Conservation (phyloP, 2,329 filamentous ascomycete genomes). For the Calonectria leucothoes region DNA sequence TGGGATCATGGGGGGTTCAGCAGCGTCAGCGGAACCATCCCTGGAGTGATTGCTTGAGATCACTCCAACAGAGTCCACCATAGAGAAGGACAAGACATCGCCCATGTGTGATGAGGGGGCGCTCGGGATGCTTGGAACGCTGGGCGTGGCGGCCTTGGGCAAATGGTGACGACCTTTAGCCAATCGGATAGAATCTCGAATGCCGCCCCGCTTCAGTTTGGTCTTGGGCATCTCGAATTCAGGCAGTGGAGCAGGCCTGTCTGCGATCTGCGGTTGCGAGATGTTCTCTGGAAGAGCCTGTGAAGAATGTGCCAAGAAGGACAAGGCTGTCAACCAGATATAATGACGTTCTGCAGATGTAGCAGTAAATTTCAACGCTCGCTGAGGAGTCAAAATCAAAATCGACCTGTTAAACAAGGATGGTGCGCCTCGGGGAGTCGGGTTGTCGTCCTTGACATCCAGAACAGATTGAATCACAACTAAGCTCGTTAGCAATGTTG, state of each 20-base stretch:
- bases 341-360: slow-evolving; percentile 87
- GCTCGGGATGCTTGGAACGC: slow-evolving; percentile 57
- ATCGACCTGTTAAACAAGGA: slow-evolving; percentile 91
- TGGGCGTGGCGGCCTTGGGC: slow-evolving; percentile 60
- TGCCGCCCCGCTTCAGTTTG: slow-evolving; percentile 65
- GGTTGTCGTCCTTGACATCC: slow-evolving; percentile 95
- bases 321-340: slow-evolving; percentile 92
- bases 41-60: slow-evolving; percentile 53
- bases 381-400: slow-evolving; percentile 90
- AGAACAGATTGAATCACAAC: slow-evolving; percentile 96
- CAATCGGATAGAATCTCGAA: slow-evolving; percentile 89
- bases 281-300: slow-evolving; percentile 83
- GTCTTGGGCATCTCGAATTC: slow-evolving; percentile 62
- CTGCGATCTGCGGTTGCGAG: slow-evolving; percentile 59
- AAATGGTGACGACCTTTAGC: slow-evolving; percentile 75
- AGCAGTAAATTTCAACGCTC: slow-evolving; percentile 95
- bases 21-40: slow-evolving; percentile 68
- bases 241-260: slow-evolving; percentile 54
- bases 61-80: slow-evolving; percentile 54
- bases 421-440: slow-evolving; percentile 76
- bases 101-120: slow-evolving; percentile 51
- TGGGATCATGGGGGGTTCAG: slow-evolving; percentile 78
- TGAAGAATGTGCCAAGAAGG: slow-evolving; percentile 91
- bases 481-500: slow-evolving; percentile 56
- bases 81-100: slow-evolving; percentile 50